Evolutionary conservation across 371 early-diverging fungal species (phyloP).

Genomic region (Syncephalis fuscata): DNA sequence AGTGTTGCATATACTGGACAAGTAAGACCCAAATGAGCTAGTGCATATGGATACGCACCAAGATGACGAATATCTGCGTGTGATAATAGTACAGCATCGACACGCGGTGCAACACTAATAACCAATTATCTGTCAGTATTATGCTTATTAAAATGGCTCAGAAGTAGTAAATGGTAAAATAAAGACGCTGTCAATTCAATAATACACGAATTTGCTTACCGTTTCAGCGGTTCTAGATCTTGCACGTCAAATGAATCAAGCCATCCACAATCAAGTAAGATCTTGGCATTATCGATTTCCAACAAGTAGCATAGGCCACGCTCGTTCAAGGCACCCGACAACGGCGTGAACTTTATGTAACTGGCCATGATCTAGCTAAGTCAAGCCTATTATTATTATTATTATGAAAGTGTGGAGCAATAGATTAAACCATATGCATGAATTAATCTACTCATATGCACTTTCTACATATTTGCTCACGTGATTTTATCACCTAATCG

Average conservation of each 20-base stretch:
- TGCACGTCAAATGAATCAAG: conserved; percentile 49
- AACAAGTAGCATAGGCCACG: conserved; percentile 78
- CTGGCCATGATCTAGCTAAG: conserved; percentile 26
- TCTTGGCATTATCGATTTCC: conserved; percentile 79
- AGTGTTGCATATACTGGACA: conserved; percentile 89
- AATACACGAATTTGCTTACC: conserved; percentile 18
- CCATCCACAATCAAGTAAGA: conserved; percentile 92
- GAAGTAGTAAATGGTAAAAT: no score
- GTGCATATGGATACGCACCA: conserved; percentile 82
- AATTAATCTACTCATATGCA: no score
- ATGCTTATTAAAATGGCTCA: no score
- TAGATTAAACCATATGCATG: no score
- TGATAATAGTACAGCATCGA: conserved; percentile 89
- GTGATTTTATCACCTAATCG: no score
- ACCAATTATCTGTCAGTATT: no score
- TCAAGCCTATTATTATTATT: not conserved
- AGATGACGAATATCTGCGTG: conserved; percentile 79
- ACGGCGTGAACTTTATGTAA: conserved; percentile 63
- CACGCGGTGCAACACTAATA: conserved; percentile 63
- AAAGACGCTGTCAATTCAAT: not conserved
- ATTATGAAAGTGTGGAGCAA: no score
- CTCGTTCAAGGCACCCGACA: conserved; percentile 68
- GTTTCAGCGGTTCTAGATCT: conserved; percentile 42
- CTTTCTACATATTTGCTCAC: no score
- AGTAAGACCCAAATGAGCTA: conserved; percentile 53